Percentiles rank a stretch among this genome's conserved stretches.
These are phyloP conservation scores for Metarhizium album DNA, from an alignment of 2,329 filamentous ascomycete species.

Conservation along the genomic window DNA sequence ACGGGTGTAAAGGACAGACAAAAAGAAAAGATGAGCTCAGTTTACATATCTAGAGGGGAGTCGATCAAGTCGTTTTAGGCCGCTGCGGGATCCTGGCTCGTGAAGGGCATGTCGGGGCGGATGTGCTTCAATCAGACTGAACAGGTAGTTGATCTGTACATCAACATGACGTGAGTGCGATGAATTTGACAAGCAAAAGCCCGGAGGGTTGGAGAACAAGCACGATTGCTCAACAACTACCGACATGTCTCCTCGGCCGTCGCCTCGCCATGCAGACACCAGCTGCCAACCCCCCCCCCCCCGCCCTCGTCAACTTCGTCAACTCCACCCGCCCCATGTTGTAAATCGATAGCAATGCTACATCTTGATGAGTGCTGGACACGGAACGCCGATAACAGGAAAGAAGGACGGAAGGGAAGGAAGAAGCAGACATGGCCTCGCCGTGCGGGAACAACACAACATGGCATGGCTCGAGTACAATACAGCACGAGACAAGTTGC, in stretches of 20 bases:
- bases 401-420: too few species aligned
- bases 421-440: not conserved
- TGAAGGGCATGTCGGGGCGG: not conserved
- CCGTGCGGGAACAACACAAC: not conserved
- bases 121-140: not conserved
- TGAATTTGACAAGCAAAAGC: not conserved
- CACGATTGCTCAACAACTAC: not conserved
- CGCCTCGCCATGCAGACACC: not conserved
- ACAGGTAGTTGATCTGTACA: not conserved
- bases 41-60: too few species aligned
- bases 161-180: not conserved
- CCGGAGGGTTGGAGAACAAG: not conserved
- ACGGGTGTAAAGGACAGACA: too few species aligned
- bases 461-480: not conserved
- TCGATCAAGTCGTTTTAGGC: too few species aligned
- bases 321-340: not conserved
- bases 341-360: not conserved
- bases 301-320: not conserved
- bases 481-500: not conserved
- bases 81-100: not conserved
- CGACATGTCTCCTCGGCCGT: not conserved
- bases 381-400: slow-evolving; percentile 2
- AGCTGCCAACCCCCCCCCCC: not conserved
- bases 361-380: not conserved
- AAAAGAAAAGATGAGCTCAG: too few species aligned